These are phyloP conservation scores for Teratosphaeria gauchensis DNA, from an alignment of 2,329 filamentous ascomycete genomes.

Conservation along the genomic window DNA sequence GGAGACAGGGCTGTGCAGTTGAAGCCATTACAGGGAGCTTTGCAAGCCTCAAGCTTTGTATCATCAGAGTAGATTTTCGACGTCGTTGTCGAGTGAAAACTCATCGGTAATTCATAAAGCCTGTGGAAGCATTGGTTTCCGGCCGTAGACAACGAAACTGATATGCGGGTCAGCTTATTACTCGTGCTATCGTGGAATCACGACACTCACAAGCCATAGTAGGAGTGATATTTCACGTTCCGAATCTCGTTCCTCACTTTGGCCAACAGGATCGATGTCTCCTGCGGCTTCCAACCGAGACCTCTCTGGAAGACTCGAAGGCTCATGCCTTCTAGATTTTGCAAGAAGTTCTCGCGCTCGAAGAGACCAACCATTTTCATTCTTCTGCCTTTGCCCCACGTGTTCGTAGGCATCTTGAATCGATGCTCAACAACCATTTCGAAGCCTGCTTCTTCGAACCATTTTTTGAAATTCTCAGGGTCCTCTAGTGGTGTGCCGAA, in stretches of 20 bases:
- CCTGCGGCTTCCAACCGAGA: background rate
- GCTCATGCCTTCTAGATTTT: constrained; percentile 30
- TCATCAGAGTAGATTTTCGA: background rate
- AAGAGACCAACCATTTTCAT: constrained; percentile 29
- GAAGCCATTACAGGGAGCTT: too few relatives aligned
- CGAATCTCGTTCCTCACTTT: background rate
- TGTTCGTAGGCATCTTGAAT: constrained; percentile 34
- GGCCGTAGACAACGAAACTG: background rate
- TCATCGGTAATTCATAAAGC: background rate
- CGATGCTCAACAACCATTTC: constrained; percentile 33
- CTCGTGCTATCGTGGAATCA: background rate
- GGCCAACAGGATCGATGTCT: background rate
- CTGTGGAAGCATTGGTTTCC: background rate
- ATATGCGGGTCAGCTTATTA: background rate
- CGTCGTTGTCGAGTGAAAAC: background rate
- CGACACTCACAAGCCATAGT: background rate
- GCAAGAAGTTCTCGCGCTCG: constrained; percentile 24
- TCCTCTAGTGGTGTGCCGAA: background rate
- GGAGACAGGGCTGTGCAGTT: background rate
- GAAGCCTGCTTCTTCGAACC: constrained; percentile 31
- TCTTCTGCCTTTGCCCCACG: constrained; percentile 30
- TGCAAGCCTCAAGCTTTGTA: too few relatives aligned
- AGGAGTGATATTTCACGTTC: background rate
- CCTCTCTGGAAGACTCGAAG: background rate
- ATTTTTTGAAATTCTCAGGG: background rate